Conservation (phyloP, 2,329 filamentous ascomycete genomes). For the Alternaria sp. region DNA sequence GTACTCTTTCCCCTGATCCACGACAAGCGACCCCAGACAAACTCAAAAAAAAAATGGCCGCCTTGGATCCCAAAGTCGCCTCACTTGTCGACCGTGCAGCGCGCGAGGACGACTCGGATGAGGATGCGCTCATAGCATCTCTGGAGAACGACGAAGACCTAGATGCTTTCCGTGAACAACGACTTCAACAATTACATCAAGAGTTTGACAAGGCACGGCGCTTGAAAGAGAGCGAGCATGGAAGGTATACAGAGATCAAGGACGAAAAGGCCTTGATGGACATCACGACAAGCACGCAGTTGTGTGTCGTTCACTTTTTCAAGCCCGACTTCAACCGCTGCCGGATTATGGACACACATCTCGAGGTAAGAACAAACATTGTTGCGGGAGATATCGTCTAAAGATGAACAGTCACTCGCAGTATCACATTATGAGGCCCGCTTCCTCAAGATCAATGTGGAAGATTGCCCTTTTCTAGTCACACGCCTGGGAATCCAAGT, state of each 20-base stretch:
- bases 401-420: conserved; percentile 55
- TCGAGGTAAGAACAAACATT: conserved; percentile 51
- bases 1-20: conserved; percentile 23
- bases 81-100: conserved; percentile 57
- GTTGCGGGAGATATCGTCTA: not conserved
- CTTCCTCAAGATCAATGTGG: conserved; percentile 67
- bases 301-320: conserved; percentile 70
- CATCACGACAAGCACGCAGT: conserved; percentile 66
- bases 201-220: conserved; percentile 63
- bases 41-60: conserved; percentile 49
- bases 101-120: conserved; percentile 59
- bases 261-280: conserved; percentile 67
- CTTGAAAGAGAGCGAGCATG: conserved; percentile 61
- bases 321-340: conserved; percentile 71
- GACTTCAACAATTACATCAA: conserved; percentile 66
- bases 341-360: conserved; percentile 68
- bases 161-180: conserved; percentile 64
- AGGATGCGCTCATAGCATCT: conserved; percentile 68
- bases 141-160: conserved; percentile 65
- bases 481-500: conserved; percentile 67
- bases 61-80: conserved; percentile 62
- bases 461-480: conserved; percentile 68
- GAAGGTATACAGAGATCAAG: conserved; percentile 64
- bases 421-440: conserved; percentile 67
- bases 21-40: conserved; percentile 26